Evolutionary conservation across 257 asterid genomes (phyloP).

Genomic region (Nicotiana otophora): DNA sequence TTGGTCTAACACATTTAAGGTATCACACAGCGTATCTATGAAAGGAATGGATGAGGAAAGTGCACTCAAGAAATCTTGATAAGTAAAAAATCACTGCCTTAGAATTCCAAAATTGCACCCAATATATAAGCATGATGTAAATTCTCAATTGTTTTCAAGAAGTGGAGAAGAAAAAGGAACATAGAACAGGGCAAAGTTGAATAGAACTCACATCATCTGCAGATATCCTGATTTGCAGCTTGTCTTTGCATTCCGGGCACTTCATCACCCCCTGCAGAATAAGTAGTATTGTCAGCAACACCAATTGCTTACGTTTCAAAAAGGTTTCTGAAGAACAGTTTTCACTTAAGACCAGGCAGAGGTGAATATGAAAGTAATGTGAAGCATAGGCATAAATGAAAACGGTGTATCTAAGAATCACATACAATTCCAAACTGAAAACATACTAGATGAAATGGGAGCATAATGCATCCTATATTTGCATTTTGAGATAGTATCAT

Average conservation of each 20-base stretch:
- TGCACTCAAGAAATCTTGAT: background rate
- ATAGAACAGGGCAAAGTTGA: conserved; percentile 13
- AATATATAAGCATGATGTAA: background rate
- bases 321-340: background rate
- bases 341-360: background rate
- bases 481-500: background rate
- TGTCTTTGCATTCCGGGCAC: conserved; percentile 94
- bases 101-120: background rate
- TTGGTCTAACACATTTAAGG: background rate
- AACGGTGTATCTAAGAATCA: background rate
- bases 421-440: background rate
- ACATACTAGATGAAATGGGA: background rate
- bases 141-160: background rate
- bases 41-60: background rate
- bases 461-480: background rate
- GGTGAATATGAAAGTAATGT: background rate
- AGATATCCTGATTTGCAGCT: conserved; percentile 71
- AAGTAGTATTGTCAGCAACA: conserved; percentile 15
- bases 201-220: conserved; percentile 84
- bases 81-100: background rate
- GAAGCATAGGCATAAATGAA: background rate
- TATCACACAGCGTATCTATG: background rate
- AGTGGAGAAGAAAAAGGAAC: conserved; percentile 10
- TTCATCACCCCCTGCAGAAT: conserved; percentile 90
- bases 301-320: conserved; percentile 17